phyloP scores from a whole-genome alignment of 2,329 filamentous ascomycete species.

The Fusarium torreyae region DNA sequence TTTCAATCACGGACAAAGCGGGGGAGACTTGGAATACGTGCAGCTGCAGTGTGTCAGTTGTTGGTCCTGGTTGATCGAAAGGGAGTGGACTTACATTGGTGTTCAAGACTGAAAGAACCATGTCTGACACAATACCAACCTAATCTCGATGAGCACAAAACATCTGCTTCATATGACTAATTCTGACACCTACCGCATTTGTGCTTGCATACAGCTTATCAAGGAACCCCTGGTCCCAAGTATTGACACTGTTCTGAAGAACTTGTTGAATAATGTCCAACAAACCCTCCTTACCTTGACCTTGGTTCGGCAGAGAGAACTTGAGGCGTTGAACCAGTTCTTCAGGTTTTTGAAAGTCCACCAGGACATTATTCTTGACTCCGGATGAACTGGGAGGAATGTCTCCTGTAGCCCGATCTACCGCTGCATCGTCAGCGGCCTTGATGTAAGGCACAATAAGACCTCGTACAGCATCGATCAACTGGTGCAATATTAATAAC shows the following conservation, averaged over 20 bases:
- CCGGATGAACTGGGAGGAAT: slow-evolving; percentile 59
- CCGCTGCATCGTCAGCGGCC: slow-evolving; percentile 75
- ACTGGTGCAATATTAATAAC: slow-evolving; percentile 61
- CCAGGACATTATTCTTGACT: slow-evolving; percentile 69
- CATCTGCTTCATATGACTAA: neutral
- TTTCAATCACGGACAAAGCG: slow-evolving; percentile 88
- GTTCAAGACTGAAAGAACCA: slow-evolving; percentile 88
- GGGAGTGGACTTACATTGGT: slow-evolving; percentile 77
- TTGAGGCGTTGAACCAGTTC: slow-evolving; percentile 69
- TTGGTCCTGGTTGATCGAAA: neutral
- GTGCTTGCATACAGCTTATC: slow-evolving; percentile 96
- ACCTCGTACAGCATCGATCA: slow-evolving; percentile 76
- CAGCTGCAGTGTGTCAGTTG: slow-evolving; percentile 37
- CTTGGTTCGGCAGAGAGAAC: slow-evolving; percentile 71
- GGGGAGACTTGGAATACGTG: slow-evolving; percentile 97
- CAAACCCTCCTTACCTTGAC: slow-evolving; percentile 79
- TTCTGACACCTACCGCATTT: slow-evolving; percentile 73
- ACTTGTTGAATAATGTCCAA: slow-evolving; percentile 79
- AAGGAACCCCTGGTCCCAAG: slow-evolving; percentile 97
- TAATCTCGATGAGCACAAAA: slow-evolving; percentile 50
- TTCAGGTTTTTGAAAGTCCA: slow-evolving; percentile 73
- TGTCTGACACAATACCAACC: slow-evolving; percentile 87
- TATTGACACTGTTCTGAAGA: slow-evolving; percentile 91
- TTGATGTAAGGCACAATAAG: slow-evolving; percentile 80
- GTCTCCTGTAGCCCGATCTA: slow-evolving; percentile 66